Evolutionary conservation across 345 rosid genomes (phyloP).

Genomic region (Mallotus nudiflorus): DNA sequence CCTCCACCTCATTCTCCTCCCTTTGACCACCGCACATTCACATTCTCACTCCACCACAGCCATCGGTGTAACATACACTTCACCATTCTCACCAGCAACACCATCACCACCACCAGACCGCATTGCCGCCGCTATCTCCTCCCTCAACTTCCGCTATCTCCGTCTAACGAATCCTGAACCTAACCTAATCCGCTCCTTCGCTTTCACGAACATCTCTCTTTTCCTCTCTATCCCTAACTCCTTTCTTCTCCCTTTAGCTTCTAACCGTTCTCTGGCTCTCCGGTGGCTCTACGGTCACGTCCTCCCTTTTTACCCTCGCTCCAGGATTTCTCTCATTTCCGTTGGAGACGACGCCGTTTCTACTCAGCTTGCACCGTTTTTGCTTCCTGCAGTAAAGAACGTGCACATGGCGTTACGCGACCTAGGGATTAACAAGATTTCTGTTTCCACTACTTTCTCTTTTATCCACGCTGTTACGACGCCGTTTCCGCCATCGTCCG

Average conservation of each 20-base stretch:
- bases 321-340: constrained; percentile 68
- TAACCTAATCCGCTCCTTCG: constrained; percentile 60
- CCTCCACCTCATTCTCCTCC: constrained; percentile 21
- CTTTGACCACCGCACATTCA: constrained; percentile 23
- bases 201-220: constrained; percentile 75
- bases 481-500: constrained; percentile 80
- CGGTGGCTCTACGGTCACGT: constrained; percentile 74
- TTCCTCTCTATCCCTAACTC: constrained; percentile 83
- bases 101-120: constrained; percentile 35
- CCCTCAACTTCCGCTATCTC: constrained; percentile 52
- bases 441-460: constrained; percentile 84
- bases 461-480: constrained; percentile 64
- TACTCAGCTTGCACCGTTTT: constrained; percentile 43
- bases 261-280: constrained; percentile 69
- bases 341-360: constrained; percentile 70
- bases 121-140: constrained; percentile 40
- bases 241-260: constrained; percentile 62
- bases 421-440: constrained; percentile 59
- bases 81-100: constrained; percentile 24
- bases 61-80: constrained; percentile 20
- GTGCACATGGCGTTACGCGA: constrained; percentile 53
- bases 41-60: constrained; percentile 33
- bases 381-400: constrained; percentile 72
- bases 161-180: constrained; percentile 68
- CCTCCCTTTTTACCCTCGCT: constrained; percentile 79